Percentiles rank a stretch among this genome's conserved stretches.
Conservation (phyloP, 129 eudicot genomes). For the Smallanthus sonchifolius region DNA sequence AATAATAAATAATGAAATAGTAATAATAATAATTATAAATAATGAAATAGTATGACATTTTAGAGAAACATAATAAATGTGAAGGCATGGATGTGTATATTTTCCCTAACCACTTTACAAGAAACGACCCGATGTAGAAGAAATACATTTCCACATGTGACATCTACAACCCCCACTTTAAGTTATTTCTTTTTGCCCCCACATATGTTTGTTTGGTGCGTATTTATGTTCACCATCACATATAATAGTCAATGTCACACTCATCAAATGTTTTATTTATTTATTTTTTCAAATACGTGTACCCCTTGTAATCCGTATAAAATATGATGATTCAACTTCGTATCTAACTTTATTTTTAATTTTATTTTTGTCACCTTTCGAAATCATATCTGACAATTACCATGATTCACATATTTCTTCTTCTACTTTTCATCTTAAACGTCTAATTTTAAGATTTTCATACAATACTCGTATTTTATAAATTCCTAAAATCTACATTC, state of each 20-base stretch:
- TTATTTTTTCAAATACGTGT: background rate
- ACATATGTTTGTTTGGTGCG: constrained; percentile 40
- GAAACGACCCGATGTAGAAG: constrained; percentile 16
- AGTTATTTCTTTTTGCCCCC: constrained; percentile 4
- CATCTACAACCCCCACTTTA: constrained; percentile 37
- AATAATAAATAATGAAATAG: background rate
- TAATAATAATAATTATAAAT: background rate
- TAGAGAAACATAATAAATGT: constrained; percentile 26
- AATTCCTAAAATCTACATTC: no score
- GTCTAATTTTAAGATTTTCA: no score
- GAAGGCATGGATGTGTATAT: constrained; percentile 26
- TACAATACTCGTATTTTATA: no score
- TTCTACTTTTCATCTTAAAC: background rate
- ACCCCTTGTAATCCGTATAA: background rate
- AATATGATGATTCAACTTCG: background rate
- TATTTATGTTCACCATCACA: constrained; percentile 18
- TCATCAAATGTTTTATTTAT: constrained; percentile 1
- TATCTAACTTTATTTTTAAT: background rate
- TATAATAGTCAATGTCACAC: constrained; percentile 12
- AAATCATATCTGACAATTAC: background rate
- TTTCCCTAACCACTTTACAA: constrained; percentile 42
- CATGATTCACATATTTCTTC: background rate
- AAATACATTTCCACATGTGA: constrained; percentile 13
- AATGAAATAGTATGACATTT: background rate
- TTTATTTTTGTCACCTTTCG: constrained; percentile 3